These are phyloP conservation scores for Amanita thiersii DNA, from an alignment of 768 basidiomycete genomes.

Conservation along the genomic window DNA sequence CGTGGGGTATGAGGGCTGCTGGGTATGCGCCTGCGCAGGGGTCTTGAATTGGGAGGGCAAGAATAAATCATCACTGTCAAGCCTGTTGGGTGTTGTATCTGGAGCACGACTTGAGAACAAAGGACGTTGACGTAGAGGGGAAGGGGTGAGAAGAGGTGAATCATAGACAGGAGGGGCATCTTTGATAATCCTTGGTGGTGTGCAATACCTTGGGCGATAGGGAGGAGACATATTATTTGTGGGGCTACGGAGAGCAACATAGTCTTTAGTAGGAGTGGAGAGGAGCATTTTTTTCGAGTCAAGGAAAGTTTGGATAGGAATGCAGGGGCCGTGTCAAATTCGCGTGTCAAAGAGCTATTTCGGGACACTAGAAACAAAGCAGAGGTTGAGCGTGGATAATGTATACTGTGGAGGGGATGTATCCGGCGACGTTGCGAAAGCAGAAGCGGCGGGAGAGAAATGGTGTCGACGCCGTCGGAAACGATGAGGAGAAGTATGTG, in stretches of 20 bases:
- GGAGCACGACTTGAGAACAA: constrained; percentile 24
- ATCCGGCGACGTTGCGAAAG: constrained; percentile 7
- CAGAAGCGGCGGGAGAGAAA: constrained; percentile 8
- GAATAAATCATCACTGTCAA: constrained; percentile 44
- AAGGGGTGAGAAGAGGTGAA: constrained; percentile 58
- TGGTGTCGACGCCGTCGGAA: constrained; percentile 17
- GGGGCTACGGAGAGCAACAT: constrained; percentile 21
- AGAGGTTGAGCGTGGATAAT: no score
- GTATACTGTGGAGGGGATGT: constrained; percentile 3
- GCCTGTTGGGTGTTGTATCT: constrained; percentile 14
- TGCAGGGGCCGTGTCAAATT: constrained; percentile 11
- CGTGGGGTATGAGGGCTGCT: background rate
- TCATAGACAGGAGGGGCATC: constrained; percentile 30
- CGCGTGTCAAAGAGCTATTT: constrained; percentile 14
- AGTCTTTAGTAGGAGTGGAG: constrained; percentile 34
- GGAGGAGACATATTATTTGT: constrained; percentile 27
- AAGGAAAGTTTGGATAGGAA: constrained; percentile 18
- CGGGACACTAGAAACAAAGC: constrained; percentile 7
- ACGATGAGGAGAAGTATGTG: constrained; percentile 13
- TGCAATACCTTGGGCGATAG: constrained; percentile 26
- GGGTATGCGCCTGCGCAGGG: constrained; percentile 19
- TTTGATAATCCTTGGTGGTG: constrained; percentile 23
- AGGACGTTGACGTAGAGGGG: constrained; percentile 43
- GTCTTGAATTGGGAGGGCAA: constrained; percentile 45
- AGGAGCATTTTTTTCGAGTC: constrained; percentile 28